These are phyloP conservation scores for Paratinospora sagittata DNA, from an alignment of 164 flowering plant species.

Conservation along the genomic window DNA sequence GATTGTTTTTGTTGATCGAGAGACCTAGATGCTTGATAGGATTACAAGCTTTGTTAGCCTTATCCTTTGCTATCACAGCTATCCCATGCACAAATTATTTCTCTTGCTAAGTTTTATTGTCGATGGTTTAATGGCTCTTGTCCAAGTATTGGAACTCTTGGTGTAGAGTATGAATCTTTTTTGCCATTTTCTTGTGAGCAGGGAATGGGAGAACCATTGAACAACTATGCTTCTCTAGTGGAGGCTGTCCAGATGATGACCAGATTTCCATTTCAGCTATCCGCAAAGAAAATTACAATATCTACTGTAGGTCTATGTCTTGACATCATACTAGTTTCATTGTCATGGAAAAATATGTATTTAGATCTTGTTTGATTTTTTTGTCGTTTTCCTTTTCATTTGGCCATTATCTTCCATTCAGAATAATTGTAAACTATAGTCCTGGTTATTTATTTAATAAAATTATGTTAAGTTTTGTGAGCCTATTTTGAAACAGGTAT, in stretches of 20 bases:
- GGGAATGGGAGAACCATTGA: slow-evolving; percentile 99
- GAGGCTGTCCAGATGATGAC: slow-evolving; percentile 77
- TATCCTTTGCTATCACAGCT: not conserved
- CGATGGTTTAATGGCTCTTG: not conserved
- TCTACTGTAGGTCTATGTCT: slow-evolving; percentile 63
- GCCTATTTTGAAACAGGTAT: too few relatives aligned
- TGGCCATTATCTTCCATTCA: not conserved
- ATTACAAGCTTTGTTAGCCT: not conserved
- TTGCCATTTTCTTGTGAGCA: slow-evolving; percentile 26
- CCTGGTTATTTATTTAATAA: too few relatives aligned
- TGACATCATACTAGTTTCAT: not conserved
- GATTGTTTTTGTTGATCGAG: slow-evolving; percentile 2
- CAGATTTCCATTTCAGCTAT: slow-evolving; percentile 68
- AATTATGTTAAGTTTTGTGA: too few relatives aligned
- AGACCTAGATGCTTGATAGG: not conserved
- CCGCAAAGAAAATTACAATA: slow-evolving; percentile 79
- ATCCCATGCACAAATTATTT: not conserved
- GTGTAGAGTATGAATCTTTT: not conserved
- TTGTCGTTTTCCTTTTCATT: not conserved
- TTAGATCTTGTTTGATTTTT: not conserved
- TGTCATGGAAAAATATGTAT: not conserved
- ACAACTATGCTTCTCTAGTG: slow-evolving; percentile 72
- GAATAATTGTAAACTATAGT: too few relatives aligned
- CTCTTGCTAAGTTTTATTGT: not conserved
- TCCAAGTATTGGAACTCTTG: not conserved